Percentiles rank a stretch among this genome's conserved stretches.
Conservation (phyloP, 176 grass and related monocot species). For the Carex parvula region DNA sequence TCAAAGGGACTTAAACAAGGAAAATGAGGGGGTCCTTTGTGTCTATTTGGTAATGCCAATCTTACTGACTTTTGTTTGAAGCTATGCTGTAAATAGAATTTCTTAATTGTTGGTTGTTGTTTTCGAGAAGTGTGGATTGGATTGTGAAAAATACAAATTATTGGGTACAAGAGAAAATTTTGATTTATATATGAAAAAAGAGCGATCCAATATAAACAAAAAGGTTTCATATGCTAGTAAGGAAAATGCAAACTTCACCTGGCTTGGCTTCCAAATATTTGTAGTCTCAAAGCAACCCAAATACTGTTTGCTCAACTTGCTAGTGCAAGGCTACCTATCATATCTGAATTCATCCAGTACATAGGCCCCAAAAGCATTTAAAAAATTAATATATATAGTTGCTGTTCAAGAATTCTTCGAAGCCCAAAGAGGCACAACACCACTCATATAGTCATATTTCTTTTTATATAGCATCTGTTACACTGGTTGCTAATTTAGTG, state of each 20-base stretch:
- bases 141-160: background rate
- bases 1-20: background rate
- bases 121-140: background rate
- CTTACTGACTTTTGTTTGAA: background rate
- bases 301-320: background rate
- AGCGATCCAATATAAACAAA: too few species aligned
- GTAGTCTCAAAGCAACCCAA: background rate
- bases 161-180: background rate
- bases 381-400: background rate
- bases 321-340: background rate
- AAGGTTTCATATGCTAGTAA: background rate
- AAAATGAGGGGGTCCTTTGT: background rate
- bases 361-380: background rate
- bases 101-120: background rate
- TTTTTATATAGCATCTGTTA: background rate
- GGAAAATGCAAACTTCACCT: background rate
- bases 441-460: background rate
- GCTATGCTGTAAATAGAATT: background rate
- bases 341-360: background rate
- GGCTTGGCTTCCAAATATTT: background rate
- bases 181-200: background rate
- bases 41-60: background rate
- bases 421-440: background rate
- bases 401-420: background rate
- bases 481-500: background rate